These are phyloP conservation scores for Aspergillus novoparasiticus DNA, from an alignment of 2,329 filamentous ascomycete species.

Conservation along the genomic window DNA sequence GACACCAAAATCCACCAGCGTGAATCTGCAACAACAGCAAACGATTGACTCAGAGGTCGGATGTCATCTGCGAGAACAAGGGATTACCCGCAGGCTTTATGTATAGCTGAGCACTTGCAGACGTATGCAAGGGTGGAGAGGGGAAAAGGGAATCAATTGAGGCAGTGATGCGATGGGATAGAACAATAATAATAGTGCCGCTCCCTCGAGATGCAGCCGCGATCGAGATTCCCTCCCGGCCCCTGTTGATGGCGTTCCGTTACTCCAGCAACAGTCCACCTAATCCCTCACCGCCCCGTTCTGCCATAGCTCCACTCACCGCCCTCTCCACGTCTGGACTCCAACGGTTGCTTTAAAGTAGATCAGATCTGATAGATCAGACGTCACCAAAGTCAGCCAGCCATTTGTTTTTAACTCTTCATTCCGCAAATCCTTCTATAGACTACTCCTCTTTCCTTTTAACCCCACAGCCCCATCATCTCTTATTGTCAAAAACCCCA, in stretches of 20 bases:
- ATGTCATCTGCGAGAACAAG: constrained; percentile 23
- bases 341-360: background rate
- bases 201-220: constrained; percentile 11
- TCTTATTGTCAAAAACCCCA: background rate
- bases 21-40: constrained; percentile 23
- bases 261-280: constrained; percentile 41
- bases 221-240: constrained; percentile 16
- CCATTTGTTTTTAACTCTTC: background rate
- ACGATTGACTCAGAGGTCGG: constrained; percentile 14
- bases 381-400: background rate
- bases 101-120: constrained; percentile 16
- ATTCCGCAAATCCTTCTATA: background rate
- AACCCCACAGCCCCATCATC: background rate
- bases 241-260: constrained; percentile 36
- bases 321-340: constrained; percentile 20
- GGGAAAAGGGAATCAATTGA: constrained; percentile 6
- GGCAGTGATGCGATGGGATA: constrained; percentile 7
- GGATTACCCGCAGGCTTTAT: constrained; percentile 24
- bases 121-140: constrained; percentile 23
- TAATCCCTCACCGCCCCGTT: constrained; percentile 31
- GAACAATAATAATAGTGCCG: constrained; percentile 16
- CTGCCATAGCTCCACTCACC: constrained; percentile 32
- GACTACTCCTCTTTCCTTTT: background rate
- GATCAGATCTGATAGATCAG: background rate
- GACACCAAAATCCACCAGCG: constrained; percentile 18